Evolutionary conservation across 2,329 filamentous ascomycete genomes (phyloP), one percentile per base, ranked within the genome.

Genomic region (Lecanicillium sp.): DNA sequence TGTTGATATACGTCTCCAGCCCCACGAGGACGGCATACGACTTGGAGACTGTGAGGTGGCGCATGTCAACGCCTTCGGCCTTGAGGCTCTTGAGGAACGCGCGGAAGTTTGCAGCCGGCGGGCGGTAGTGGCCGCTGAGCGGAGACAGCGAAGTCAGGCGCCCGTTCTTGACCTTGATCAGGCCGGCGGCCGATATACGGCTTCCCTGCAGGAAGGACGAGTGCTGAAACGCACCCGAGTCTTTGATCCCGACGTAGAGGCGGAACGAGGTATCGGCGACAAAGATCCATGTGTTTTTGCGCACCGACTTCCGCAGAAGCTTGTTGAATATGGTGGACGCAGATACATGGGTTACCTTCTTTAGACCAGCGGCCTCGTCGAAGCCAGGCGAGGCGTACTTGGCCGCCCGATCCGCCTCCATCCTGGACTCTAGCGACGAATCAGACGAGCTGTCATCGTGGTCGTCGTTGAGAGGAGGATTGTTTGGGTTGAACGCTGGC

Each of bases 271-370:
- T 90, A 60, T 95, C 88, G 17, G 84, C 83, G 7, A 89, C 88
- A 52, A 94, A 96, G 47, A 95, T 94, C 89, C 89, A 95, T 4
- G 85, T 92, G 53, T 90, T 89, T 46, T 87, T 87, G 58, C 81
- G 84, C 29, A 88, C 84, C 0, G 84, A 81, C 46, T 86, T 83
- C 44, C 85, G 77, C 13, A 92, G 69, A 5, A 94, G 68, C 46
- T 84, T 83, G 58, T 92, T 87, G 56, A 90, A 75, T 4, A 94
- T 71, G 1, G 82, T 81, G 1, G 81, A 77, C 2, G 83, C 77
- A 5, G 77, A 84, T 3, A 88, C 68, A 51, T 87, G 78, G 34
- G 73, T 76, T 12, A 71, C 56, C 46, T 66, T 70, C 44, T 64
- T 62, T 19, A 66, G 29, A 17, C 81, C 78, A 43, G 74, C 78